Conservation (phyloP, 257 asterid species). For the Nicotiana tabacum region DNA sequence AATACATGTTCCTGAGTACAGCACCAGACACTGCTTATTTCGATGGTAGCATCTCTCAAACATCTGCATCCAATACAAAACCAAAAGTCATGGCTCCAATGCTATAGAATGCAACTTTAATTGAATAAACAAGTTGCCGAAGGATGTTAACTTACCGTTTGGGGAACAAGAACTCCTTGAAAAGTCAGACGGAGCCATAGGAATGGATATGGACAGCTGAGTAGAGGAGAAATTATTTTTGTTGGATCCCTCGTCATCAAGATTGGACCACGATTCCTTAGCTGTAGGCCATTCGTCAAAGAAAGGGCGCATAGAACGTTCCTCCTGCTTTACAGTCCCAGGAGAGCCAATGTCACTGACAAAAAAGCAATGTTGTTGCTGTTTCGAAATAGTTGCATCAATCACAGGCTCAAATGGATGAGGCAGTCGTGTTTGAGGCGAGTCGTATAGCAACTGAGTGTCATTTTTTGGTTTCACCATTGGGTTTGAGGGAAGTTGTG, state of each 20-base stretch:
- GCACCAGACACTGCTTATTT: neutral
- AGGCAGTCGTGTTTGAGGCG: slow-evolving; percentile 35
- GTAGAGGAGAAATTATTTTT: slow-evolving; percentile 61
- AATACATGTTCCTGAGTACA: neutral
- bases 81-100: neutral
- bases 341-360: slow-evolving; percentile 47
- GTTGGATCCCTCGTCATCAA: slow-evolving; percentile 51
- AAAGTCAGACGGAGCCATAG: slow-evolving; percentile 60
- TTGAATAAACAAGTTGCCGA: neutral
- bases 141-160: slow-evolving; percentile 45
- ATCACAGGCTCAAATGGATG: slow-evolving; percentile 41
- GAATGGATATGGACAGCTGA: slow-evolving; percentile 80
- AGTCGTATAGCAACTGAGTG: slow-evolving; percentile 34
- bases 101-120: neutral
- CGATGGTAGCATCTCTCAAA: slow-evolving; percentile 31
- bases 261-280: slow-evolving; percentile 74
- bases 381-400: slow-evolving; percentile 39
- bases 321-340: slow-evolving; percentile 53
- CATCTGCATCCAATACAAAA: slow-evolving; percentile 38
- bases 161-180: slow-evolving; percentile 51
- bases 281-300: slow-evolving; percentile 87
- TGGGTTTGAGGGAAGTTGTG: slow-evolving; percentile 51
- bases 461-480: slow-evolving; percentile 44
- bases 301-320: slow-evolving; percentile 67
- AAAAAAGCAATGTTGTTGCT: slow-evolving; percentile 62